Evolutionary conservation across 2,329 filamentous ascomycete species (phyloP).

Genomic region (Apiospora hydei): DNA sequence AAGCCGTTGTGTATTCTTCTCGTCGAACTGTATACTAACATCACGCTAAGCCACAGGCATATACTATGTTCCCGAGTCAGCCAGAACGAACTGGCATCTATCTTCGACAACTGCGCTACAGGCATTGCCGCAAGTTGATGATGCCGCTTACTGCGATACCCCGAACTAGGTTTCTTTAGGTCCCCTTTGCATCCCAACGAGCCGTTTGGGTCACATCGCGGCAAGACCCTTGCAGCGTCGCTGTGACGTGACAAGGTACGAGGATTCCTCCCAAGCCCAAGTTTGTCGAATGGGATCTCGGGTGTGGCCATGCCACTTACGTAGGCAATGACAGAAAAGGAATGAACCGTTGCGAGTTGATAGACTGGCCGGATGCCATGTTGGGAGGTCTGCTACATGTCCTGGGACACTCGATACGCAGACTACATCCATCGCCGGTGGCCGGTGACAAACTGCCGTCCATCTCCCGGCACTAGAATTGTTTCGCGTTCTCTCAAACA

Average conservation of each 20-base stretch:
- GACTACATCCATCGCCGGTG: neutral
- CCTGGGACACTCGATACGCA: constrained; percentile 1
- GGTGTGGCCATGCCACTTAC: neutral
- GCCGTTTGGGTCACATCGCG: constrained; percentile 11
- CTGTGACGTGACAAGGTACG: constrained; percentile 10
- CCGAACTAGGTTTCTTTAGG: neutral
- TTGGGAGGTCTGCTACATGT: constrained; percentile 4
- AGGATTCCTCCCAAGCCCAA: neutral
- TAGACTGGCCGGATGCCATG: neutral
- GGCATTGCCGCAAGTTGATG: neutral
- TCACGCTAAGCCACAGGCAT: neutral
- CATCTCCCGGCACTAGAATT: constrained; percentile 14
- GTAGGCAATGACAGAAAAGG: neutral
- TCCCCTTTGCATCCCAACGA: neutral
- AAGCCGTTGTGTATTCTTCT: neutral
- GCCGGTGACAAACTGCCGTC: constrained; percentile 9
- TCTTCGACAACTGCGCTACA: constrained; percentile 6
- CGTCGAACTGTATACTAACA: neutral
- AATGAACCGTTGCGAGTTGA: neutral
- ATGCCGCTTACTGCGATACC: neutral
- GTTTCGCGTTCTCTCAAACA: constrained; percentile 15
- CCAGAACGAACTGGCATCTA: neutral
- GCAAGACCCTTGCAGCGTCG: neutral
- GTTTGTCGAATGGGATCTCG: neutral
- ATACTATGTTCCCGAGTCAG: neutral